A percentile compares a stretch with the other conserved stretches of the same genome.
Evolutionary conservation across 305 asterid species (phyloP).

Genomic region (Fraxinus angustifolia): DNA sequence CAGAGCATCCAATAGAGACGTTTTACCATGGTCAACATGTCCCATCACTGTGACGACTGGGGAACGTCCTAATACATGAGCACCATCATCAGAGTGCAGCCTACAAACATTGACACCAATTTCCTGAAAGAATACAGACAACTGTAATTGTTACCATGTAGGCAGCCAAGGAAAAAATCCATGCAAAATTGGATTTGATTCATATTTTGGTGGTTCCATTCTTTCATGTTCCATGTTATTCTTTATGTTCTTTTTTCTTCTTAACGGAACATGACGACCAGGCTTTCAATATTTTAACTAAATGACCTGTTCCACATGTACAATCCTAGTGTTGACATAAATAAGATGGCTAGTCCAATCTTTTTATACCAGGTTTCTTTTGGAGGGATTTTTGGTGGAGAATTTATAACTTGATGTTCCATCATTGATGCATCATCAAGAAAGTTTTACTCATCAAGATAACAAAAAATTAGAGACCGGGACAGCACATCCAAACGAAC

Average conservation of each 20-base stretch:
- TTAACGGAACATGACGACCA: background rate
- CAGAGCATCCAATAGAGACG: conserved; percentile 88
- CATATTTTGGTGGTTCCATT: background rate
- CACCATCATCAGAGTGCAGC: conserved; percentile 67
- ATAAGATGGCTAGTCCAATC: background rate
- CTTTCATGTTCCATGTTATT: background rate
- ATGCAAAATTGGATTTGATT: conserved; percentile 2
- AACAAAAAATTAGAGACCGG: background rate
- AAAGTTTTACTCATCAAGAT: conserved; percentile 11
- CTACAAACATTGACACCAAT: conserved; percentile 77
- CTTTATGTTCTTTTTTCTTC: background rate
- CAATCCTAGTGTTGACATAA: conserved; percentile 9
- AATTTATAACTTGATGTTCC: background rate
- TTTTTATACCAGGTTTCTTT: background rate
- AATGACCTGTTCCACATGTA: background rate
- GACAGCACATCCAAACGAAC: background rate
- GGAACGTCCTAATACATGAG: conserved; percentile 61
- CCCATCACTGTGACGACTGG: conserved; percentile 99
- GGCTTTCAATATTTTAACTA: background rate
- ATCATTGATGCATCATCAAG: background rate
- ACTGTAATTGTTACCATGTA: conserved; percentile 8
- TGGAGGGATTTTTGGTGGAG: background rate
- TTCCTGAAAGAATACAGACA: conserved; percentile 52
- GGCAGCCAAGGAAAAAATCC: background rate
- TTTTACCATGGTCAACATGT: conserved; percentile 97